These are phyloP conservation scores for Vararia minispora DNA, from an alignment of 768 basidiomycete species.

Conservation along the genomic window DNA sequence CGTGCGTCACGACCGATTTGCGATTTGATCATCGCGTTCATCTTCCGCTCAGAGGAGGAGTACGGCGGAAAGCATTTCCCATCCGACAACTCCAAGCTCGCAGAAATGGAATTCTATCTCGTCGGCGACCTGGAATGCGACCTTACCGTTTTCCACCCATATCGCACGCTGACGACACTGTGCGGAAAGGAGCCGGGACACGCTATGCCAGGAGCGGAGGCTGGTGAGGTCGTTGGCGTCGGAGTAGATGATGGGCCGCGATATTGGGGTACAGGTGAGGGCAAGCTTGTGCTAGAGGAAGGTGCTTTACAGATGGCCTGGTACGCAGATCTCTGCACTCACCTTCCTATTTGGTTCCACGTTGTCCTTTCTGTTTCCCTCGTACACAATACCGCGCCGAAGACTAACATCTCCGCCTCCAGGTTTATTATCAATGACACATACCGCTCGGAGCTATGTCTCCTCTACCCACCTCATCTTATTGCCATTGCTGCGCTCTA, in stretches of 20 bases:
- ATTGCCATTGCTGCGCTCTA: constrained; percentile 90
- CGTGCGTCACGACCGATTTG: constrained; percentile 30
- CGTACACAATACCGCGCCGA: not conserved
- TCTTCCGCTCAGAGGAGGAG: constrained; percentile 34
- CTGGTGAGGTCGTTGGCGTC: constrained; percentile 35
- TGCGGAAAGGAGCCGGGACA: constrained; percentile 47
- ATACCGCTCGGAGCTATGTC: constrained; percentile 84
- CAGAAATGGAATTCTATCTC: constrained; percentile 99
- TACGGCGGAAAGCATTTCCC: constrained; percentile 75
- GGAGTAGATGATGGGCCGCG: constrained; percentile 47
- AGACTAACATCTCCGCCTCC: constrained; percentile 1
- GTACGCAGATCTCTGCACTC: constrained; percentile 35
- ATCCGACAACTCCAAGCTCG: constrained; percentile 81
- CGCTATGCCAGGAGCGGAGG: constrained; percentile 39
- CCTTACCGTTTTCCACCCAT: constrained; percentile 87
- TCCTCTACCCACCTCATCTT: constrained; percentile 92
- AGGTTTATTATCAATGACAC: constrained; percentile 98
- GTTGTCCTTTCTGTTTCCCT: not conserved
- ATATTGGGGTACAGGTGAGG: constrained; percentile 77
- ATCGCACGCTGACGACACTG: constrained; percentile 74
- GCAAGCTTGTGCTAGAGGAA: constrained; percentile 64
- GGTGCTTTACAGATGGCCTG: constrained; percentile 84
- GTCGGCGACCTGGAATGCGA: constrained; percentile 96
- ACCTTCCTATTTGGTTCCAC: not conserved
- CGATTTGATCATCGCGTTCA: not conserved